These are phyloP conservation scores for Termitomyces sp. DNA, from an alignment of 768 basidiomycete species.

Conservation along the genomic window DNA sequence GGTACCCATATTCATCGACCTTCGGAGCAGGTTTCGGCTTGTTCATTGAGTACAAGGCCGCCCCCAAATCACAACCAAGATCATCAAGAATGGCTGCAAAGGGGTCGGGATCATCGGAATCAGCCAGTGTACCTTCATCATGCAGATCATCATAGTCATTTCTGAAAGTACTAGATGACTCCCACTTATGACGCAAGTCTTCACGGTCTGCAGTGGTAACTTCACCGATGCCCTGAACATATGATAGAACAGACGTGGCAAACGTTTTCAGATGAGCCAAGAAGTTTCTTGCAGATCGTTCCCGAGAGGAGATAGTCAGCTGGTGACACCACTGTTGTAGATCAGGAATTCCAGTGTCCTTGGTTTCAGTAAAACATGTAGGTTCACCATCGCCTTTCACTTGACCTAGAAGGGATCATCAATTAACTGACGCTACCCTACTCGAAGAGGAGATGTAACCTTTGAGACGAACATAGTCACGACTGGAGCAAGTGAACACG, in stretches of 20 bases:
- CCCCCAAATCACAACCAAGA: constrained; percentile 21
- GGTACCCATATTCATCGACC: constrained; percentile 38
- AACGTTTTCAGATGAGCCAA: constrained; percentile 47
- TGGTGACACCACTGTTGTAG: constrained; percentile 57
- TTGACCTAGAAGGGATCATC: constrained; percentile 37
- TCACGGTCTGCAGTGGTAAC: constrained; percentile 52
- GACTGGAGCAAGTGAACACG: constrained; percentile 58
- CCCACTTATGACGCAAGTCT: constrained; percentile 49
- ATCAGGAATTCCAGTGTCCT: constrained; percentile 54
- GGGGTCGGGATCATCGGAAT: constrained; percentile 23
- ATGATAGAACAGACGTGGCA: constrained; percentile 42
- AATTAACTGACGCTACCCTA: background rate
- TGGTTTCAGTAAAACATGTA: constrained; percentile 48
- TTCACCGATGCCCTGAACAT: constrained; percentile 48
- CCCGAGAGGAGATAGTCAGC: constrained; percentile 51
- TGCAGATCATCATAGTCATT: constrained; percentile 22
- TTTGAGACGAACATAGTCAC: constrained; percentile 59
- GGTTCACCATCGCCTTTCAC: constrained; percentile 60
- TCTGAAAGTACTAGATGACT: constrained; percentile 37
- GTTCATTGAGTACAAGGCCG: constrained; percentile 33
- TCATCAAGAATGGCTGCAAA: constrained; percentile 31
- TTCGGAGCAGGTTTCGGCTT: constrained; percentile 32
- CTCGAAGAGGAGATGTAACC: constrained; percentile 23
- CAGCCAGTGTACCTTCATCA: constrained; percentile 13
- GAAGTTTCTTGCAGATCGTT: constrained; percentile 43